Conservation (phyloP, 306 rosid genomes). For the Quercus engelmannii region DNA sequence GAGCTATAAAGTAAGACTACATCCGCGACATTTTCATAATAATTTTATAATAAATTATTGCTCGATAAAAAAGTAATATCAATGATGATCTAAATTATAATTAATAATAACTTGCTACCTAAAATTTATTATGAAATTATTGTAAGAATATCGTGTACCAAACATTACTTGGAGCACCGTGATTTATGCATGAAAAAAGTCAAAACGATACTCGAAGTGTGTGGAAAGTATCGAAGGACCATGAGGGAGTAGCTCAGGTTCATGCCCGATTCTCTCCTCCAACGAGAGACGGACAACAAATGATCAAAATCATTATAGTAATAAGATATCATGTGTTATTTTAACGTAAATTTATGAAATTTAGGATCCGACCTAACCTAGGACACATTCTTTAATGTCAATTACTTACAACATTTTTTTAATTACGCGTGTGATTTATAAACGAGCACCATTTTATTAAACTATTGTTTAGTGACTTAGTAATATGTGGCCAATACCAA, state of each 20-base stretch:
- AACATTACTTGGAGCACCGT: too few species aligned
- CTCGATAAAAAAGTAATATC: accelerated
- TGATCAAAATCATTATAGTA: not conserved
- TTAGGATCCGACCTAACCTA: not conserved
- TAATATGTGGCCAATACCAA: not conserved
- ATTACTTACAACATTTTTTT: not conserved
- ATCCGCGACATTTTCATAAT: accelerated
- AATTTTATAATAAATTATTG: accelerated
- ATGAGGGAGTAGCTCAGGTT: not conserved
- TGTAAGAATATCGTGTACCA: accelerated
- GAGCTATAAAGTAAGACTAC: too few species aligned
- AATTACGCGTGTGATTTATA: not conserved
- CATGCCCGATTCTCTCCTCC: not conserved
- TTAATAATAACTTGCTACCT: accelerated
- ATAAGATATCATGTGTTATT: not conserved
- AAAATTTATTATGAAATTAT: too few species aligned
- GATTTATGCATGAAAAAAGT: too few species aligned
- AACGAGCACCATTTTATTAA: not conserved
- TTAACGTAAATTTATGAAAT: not conserved
- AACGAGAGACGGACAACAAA: not conserved
- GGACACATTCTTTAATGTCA: not conserved
- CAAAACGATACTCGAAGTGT: too few species aligned
- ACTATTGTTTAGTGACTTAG: not conserved
- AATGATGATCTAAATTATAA: accelerated
- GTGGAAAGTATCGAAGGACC: too few species aligned